Evolutionary conservation across 2,329 filamentous ascomycete species (phyloP).

Genomic region (Aschersonia sp.): DNA sequence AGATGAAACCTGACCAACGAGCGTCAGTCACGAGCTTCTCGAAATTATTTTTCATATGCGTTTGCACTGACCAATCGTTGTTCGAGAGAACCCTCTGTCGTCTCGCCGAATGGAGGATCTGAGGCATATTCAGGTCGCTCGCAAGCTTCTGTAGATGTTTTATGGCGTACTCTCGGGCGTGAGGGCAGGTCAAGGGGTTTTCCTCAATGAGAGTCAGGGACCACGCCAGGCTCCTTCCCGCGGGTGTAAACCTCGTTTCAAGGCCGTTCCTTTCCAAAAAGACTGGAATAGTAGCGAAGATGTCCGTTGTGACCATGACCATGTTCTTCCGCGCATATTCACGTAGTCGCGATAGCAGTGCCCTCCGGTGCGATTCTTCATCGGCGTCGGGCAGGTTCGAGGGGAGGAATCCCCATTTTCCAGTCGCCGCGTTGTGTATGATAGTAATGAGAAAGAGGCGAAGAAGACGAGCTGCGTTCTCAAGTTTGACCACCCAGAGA

Average conservation of each 20-base stretch:
- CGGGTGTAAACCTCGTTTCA: constrained; percentile 7
- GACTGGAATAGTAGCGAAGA: constrained; percentile 9
- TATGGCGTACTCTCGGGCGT: constrained; percentile 5
- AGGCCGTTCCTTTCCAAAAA: constrained; percentile 5
- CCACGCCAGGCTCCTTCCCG: constrained; percentile 11
- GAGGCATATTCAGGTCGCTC: constrained; percentile 9
- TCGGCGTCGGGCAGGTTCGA: neutral
- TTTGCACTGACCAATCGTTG: too few relatives aligned
- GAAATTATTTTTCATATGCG: neutral
- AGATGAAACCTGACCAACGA: too few relatives aligned
- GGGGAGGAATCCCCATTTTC: neutral
- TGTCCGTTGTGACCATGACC: constrained; percentile 6
- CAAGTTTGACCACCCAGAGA: constrained; percentile 9
- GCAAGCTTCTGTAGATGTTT: constrained; percentile 8
- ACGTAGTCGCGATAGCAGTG: neutral
- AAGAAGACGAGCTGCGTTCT: constrained; percentile 12
- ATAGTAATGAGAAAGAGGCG: constrained; percentile 11
- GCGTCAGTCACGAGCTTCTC: neutral
- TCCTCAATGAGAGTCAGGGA: constrained; percentile 9
- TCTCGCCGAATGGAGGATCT: constrained; percentile 4
- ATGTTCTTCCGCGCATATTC: constrained; percentile 6
- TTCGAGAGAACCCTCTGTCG: neutral
- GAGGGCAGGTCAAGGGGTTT: constrained; percentile 2
- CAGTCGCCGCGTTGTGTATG: constrained; percentile 3
- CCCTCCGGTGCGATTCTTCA: neutral